Evolutionary conservation across 2,329 filamentous ascomycete genomes (phyloP).

Genomic region (Ceratocystis eucalypticola): DNA sequence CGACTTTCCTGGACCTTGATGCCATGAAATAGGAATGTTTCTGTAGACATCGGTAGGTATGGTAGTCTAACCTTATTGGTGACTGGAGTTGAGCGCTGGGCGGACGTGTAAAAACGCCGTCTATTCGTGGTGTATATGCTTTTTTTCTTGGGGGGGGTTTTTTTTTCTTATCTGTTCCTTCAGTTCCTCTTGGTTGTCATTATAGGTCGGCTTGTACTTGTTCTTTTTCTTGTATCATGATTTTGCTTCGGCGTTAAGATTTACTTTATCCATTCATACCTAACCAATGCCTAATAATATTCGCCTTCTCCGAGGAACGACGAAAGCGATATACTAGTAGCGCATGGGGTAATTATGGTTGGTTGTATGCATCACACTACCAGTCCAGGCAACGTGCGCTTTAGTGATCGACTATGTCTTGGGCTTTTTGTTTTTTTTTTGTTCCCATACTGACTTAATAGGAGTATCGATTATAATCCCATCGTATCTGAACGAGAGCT

Average conservation of each 20-base stretch:
- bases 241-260: neutral
- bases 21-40: neutral
- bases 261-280: neutral
- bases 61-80: too few species aligned
- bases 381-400: neutral
- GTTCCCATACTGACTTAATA: neutral
- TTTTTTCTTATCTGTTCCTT: neutral
- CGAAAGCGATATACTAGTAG: neutral
- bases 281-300: neutral
- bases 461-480: neutral
- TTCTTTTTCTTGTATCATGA: neutral
- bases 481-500: neutral
- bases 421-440: neutral
- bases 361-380: neutral
- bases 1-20: conserved; percentile 41
- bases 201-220: neutral
- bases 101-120: too few species aligned
- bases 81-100: too few species aligned
- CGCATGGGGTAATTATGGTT: neutral
- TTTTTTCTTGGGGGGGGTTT: neutral
- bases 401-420: neutral
- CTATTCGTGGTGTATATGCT: neutral
- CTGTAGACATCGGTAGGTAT: too few species aligned
- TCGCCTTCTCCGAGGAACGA: neutral
- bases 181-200: neutral